Evolutionary conservation across 2,329 filamentous ascomycete species (phyloP).

Genomic region (Xylaria sp.): DNA sequence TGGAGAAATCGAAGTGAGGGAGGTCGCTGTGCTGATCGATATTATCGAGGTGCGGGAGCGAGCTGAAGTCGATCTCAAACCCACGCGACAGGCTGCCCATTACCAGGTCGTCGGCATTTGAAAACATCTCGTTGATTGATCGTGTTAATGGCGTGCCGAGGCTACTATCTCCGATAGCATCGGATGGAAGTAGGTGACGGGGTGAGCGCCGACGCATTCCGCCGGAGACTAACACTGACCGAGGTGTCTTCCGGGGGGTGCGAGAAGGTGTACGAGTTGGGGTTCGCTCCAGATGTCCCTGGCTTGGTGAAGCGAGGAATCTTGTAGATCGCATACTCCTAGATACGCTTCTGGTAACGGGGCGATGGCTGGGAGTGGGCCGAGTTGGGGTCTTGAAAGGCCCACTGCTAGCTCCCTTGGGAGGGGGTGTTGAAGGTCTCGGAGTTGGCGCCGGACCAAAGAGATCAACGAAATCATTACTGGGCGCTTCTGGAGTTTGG

Average conservation of each 20-base stretch:
- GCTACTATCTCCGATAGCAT: constrained; percentile 39
- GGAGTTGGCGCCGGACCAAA: constrained; percentile 71
- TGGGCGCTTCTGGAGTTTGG: constrained; percentile 49
- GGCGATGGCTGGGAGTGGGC: constrained; percentile 70
- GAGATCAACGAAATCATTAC: constrained; percentile 63
- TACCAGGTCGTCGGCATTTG: constrained; percentile 62
- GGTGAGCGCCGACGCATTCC: constrained; percentile 54
- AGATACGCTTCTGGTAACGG: constrained; percentile 70
- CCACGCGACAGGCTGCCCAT: constrained; percentile 53
- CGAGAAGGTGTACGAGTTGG: constrained; percentile 56
- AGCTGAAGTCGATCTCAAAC: constrained; percentile 58
- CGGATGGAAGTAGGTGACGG: constrained; percentile 41
- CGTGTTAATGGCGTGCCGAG: constrained; percentile 43
- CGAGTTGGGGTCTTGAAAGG: constrained; percentile 71
- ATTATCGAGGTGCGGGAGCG: constrained; percentile 54
- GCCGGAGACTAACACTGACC: constrained; percentile 42
- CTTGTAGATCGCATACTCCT: constrained; percentile 63
- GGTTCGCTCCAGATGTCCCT: constrained; percentile 59
- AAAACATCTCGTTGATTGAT: constrained; percentile 71
- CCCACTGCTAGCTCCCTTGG: constrained; percentile 58
- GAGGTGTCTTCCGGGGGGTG: constrained; percentile 53
- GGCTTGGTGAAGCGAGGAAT: constrained; percentile 58
- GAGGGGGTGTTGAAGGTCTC: constrained; percentile 64
- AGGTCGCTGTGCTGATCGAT: constrained; percentile 37
- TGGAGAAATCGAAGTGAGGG: constrained; percentile 58